Percentiles rank a stretch among this genome's conserved stretches.
Evolutionary conservation across 768 basidiomycete genomes (phyloP).

Genomic region (Tulasnella sp.): DNA sequence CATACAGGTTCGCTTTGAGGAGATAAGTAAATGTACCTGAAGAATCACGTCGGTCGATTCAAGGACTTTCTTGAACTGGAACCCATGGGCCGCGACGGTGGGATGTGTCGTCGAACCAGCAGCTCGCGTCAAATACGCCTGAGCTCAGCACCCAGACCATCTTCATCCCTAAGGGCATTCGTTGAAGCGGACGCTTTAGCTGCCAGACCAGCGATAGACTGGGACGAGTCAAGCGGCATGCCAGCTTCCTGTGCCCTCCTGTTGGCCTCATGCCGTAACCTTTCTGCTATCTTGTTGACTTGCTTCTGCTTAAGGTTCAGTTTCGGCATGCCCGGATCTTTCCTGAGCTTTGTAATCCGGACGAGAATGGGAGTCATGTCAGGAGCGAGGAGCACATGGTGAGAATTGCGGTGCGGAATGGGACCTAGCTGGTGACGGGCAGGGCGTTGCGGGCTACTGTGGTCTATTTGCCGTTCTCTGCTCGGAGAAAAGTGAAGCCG

Average conservation of each 20-base stretch:
- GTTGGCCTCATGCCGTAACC: constrained; percentile 52
- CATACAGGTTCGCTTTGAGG: background rate
- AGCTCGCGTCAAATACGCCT: background rate
- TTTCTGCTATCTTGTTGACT: constrained; percentile 31
- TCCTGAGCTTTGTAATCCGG: constrained; percentile 63
- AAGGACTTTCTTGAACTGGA: constrained; percentile 60
- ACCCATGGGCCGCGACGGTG: constrained; percentile 36
- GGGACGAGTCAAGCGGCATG: constrained; percentile 30
- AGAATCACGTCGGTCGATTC: constrained; percentile 89
- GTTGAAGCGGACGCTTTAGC: background rate
- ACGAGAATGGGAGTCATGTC: background rate
- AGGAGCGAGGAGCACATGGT: background rate
- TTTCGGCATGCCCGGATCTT: constrained; percentile 84
- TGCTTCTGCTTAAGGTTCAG: constrained; percentile 61
- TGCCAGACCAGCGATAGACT: constrained; percentile 1
- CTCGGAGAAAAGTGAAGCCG: background rate
- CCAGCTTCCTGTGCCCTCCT: constrained; percentile 37
- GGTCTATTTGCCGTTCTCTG: background rate
- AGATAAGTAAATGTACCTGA: constrained; percentile 37
- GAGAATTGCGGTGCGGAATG: background rate
- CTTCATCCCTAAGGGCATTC: background rate
- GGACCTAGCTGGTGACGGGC: constrained; percentile 10
- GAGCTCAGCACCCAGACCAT: background rate
- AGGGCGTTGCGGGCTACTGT: constrained; percentile 2
- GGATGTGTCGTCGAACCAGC: constrained; percentile 34